Conservation (phyloP, 495 filamentous ascomycete species). For the Amorphotheca resinae region DNA sequence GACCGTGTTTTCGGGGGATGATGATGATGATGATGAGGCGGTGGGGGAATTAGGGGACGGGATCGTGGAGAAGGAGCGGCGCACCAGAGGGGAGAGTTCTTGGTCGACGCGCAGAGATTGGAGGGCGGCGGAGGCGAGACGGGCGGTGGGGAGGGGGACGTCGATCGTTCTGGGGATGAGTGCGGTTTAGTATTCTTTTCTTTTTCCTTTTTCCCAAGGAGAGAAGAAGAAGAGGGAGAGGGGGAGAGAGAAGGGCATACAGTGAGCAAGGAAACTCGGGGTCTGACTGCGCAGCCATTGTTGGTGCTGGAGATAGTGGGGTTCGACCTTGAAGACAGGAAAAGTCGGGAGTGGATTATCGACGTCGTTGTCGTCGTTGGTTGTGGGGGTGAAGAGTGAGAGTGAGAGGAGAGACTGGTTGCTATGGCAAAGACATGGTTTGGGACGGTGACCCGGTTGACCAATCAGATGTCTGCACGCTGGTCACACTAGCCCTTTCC, state of each 20-base stretch:
- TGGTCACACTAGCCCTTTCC: conserved; percentile 9
- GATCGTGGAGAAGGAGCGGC: conserved; percentile 51
- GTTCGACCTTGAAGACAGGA: too few species aligned
- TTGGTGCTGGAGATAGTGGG: conserved; percentile 3
- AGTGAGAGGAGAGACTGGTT: too few species aligned
- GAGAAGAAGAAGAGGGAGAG: neutral
- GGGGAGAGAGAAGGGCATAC: conserved; percentile 31
- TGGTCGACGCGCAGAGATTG: conserved; percentile 71
- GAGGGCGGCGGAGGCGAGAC: conserved; percentile 65
- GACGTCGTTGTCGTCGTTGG: too few species aligned
- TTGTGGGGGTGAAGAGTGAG: too few species aligned
- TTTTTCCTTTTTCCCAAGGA: too few species aligned
- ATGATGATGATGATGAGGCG: conserved; percentile 6
- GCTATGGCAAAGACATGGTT: neutral
- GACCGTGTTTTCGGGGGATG: conserved; percentile 33
- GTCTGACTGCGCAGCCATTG: conserved; percentile 26
- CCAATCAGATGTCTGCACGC: neutral
- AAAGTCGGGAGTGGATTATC: too few species aligned
- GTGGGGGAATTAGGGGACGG: conserved; percentile 22
- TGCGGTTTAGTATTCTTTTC: too few species aligned
- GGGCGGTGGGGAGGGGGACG: conserved; percentile 71
- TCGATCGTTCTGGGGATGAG: conserved; percentile 51
- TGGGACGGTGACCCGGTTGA: conserved; percentile 2
- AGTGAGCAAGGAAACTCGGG: conserved; percentile 58
- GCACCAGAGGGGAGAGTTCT: conserved; percentile 75